These are phyloP conservation scores for Chloris gayana DNA, from an alignment of 176 grass and related monocot species.

Conservation along the genomic window DNA sequence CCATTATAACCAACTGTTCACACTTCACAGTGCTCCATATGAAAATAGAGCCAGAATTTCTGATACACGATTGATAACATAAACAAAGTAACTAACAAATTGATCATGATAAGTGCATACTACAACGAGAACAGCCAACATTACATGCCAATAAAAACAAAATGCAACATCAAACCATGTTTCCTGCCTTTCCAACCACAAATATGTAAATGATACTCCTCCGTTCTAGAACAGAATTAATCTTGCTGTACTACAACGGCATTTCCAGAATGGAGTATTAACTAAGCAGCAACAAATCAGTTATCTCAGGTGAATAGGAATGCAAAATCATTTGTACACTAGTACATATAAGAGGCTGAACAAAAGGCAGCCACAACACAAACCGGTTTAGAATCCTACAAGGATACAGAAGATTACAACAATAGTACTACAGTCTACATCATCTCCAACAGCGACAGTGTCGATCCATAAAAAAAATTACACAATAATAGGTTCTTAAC, in stretches of 20 bases:
- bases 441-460: not conserved
- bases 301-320: not conserved
- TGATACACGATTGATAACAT: not conserved
- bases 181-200: not conserved
- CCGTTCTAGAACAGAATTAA: too few species aligned
- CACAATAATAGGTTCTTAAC: constrained; percentile 25
- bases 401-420: not conserved
- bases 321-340: not conserved
- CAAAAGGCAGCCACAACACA: not conserved
- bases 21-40: not conserved
- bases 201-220: too few species aligned
- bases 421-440: not conserved
- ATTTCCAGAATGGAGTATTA: too few species aligned
- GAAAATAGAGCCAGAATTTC: not conserved
- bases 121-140: not conserved
- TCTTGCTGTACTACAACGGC: too few species aligned
- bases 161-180: not conserved
- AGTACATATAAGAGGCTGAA: not conserved
- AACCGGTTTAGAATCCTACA: constrained; percentile 3
- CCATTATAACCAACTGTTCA: not conserved
- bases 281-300: not conserved
- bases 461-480: not conserved
- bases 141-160: not conserved
- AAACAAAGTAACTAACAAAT: not conserved
- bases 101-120: not conserved